Evolutionary conservation across 305 asterid genomes (phyloP).

Genomic region (Striga hermonthica): DNA sequence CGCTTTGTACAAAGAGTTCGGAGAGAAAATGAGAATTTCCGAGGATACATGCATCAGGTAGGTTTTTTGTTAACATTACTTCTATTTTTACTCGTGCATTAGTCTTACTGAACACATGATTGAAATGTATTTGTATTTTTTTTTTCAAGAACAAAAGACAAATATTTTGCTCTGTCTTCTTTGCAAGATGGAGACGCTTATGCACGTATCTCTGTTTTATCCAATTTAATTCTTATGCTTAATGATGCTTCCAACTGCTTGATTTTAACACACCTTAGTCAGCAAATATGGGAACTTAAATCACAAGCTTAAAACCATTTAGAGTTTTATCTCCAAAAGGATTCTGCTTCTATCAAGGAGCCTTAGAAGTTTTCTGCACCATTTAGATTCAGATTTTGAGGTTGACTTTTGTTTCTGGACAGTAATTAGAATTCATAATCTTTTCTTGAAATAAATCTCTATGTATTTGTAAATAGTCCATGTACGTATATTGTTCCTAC

Average conservation of each 20-base stretch:
- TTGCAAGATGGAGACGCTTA: slow-evolving; percentile 7
- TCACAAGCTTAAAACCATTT: neutral
- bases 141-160: neutral
- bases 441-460: neutral
- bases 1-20: slow-evolving; percentile 82
- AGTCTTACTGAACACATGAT: neutral
- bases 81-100: slow-evolving; percentile 18
- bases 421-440: neutral
- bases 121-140: neutral
- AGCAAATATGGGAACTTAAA: neutral
- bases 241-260: neutral
- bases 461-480: neutral
- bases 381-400: neutral
- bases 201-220: slow-evolving; percentile 9
- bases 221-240: too few relatives aligned
- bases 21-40: slow-evolving; percentile 72
- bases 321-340: neutral
- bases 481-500: slow-evolving; percentile 16
- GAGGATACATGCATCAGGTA: slow-evolving; percentile 87
- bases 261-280: neutral
- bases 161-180: neutral
- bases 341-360: neutral
- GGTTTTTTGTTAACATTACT: slow-evolving; percentile 24
- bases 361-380: neutral
- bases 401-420: neutral